Percentiles rank a stretch among this genome's conserved stretches.
Evolutionary conservation across 306 rosid species (phyloP).

Genomic region (Rosa multiflora): DNA sequence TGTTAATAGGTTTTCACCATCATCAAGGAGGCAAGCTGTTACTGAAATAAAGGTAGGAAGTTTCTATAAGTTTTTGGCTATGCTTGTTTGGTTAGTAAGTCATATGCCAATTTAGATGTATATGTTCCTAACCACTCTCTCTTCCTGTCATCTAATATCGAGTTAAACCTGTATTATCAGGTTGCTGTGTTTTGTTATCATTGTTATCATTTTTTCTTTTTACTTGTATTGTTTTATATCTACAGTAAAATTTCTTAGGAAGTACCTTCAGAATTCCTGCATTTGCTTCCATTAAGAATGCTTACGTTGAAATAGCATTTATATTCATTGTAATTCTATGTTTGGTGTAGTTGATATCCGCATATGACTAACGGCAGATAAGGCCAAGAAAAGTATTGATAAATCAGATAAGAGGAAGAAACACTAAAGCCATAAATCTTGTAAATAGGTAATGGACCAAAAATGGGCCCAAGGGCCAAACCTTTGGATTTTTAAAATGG

Average conservation of each 20-base stretch:
- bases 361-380: not conserved
- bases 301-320: not conserved
- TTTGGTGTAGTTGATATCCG: not conserved
- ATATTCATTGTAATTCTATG: not conserved
- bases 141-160: not conserved
- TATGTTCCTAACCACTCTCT: conserved; percentile 6
- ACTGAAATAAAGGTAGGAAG: conserved; percentile 91
- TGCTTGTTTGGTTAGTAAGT: not conserved
- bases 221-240: not conserved
- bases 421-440: not conserved
- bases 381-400: not conserved
- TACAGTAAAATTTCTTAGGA: not conserved
- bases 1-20: conserved; percentile 72
- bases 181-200: not conserved
- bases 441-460: not conserved
- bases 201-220: not conserved
- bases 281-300: not conserved
- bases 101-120: conserved; percentile 18
- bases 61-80: conserved; percentile 37
- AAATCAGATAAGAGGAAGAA: not conserved
- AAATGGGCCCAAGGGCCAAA: not conserved
- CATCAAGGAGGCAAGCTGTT: conserved; percentile 81
- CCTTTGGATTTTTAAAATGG: not conserved
- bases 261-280: not conserved
- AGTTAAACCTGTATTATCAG: not conserved